Percentiles rank a stretch among this genome's conserved stretches.
Conservation (phyloP, 305 asterid genomes). For the Fraxinus angustifolia region DNA sequence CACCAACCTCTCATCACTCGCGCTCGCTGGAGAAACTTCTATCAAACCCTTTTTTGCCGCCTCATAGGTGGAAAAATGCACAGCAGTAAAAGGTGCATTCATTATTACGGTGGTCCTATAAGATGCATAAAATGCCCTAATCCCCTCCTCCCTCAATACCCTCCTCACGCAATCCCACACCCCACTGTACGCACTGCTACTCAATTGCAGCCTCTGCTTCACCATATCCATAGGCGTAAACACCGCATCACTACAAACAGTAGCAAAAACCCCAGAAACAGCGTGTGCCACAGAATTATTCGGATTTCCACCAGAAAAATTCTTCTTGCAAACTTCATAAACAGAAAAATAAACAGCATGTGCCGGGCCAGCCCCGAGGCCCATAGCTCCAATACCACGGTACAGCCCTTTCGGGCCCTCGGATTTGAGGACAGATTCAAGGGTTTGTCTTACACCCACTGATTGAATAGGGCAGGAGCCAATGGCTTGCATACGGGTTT, state of each 20-base stretch:
- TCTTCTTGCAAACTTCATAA: slow-evolving; percentile 42
- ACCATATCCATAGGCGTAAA: slow-evolving; percentile 53
- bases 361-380: slow-evolving; percentile 51
- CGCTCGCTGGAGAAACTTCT: slow-evolving; percentile 36
- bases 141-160: slow-evolving; percentile 45
- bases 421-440: slow-evolving; percentile 31
- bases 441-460: slow-evolving; percentile 31
- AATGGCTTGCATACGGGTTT: slow-evolving; percentile 48
- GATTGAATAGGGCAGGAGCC: slow-evolving; percentile 45
- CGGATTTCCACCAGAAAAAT: slow-evolving; percentile 33
- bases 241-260: slow-evolving; percentile 51
- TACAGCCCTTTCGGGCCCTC: slow-evolving; percentile 41
- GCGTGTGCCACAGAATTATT: slow-evolving; percentile 43
- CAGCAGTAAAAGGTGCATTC: slow-evolving; percentile 55
- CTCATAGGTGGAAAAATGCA: slow-evolving; percentile 50
- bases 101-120: slow-evolving; percentile 44
- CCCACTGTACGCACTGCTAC: slow-evolving; percentile 40
- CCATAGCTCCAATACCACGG: slow-evolving; percentile 57
- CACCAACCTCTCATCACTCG: slow-evolving; percentile 37
- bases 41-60: slow-evolving; percentile 38
- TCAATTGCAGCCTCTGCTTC: slow-evolving; percentile 47
- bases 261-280: slow-evolving; percentile 42
- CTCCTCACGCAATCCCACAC: slow-evolving; percentile 39
- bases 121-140: slow-evolving; percentile 44
- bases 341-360: slow-evolving; percentile 48